Conservation (phyloP, 2,329 filamentous ascomycete species). For the Onygenales sp. region DNA sequence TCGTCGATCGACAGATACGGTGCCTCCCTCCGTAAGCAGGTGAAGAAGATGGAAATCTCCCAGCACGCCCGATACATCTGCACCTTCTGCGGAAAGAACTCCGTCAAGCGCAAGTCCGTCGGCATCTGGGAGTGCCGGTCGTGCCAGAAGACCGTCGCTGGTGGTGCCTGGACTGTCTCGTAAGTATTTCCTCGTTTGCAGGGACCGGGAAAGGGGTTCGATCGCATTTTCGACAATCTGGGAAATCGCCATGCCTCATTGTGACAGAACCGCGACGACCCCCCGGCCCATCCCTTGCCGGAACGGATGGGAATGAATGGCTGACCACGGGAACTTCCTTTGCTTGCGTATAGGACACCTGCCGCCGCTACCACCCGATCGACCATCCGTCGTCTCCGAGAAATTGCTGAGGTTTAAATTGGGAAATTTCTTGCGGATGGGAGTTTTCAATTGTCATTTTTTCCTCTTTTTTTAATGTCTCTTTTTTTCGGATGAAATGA, state of each 20-base stretch:
- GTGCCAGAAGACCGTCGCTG: slow-evolving; percentile 89
- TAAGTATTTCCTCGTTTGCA: slow-evolving; percentile 50
- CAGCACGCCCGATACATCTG: slow-evolving; percentile 97
- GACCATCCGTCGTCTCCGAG: slow-evolving; percentile 91
- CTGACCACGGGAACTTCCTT: slow-evolving; percentile 16
- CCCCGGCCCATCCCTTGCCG: background rate
- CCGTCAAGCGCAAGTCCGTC: slow-evolving; percentile 80
- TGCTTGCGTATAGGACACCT: slow-evolving; percentile 55
- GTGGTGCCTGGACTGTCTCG: slow-evolving; percentile 93
- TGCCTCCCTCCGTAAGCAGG: slow-evolving; percentile 98
- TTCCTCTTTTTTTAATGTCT: slow-evolving; percentile 6
- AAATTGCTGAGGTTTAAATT: slow-evolving; percentile 86
- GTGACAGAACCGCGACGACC: background rate
- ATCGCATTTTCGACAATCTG: too few species aligned
- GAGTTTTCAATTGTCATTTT: slow-evolving; percentile 6
- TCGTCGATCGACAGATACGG: slow-evolving; percentile 60
- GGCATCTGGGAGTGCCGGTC: slow-evolving; percentile 96
- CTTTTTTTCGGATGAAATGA: slow-evolving; percentile 10
- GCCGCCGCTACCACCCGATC: slow-evolving; percentile 91
- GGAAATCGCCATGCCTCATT: too few species aligned
- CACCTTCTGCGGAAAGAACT: slow-evolving; percentile 98
- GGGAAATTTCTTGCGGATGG: slow-evolving; percentile 18
- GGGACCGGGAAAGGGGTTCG: too few species aligned
- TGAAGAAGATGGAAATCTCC: slow-evolving; percentile 99
- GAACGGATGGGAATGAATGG: background rate